These are phyloP conservation scores for Lepiota subincarnata DNA, from an alignment of 768 basidiomycete genomes.

Conservation along the genomic window DNA sequence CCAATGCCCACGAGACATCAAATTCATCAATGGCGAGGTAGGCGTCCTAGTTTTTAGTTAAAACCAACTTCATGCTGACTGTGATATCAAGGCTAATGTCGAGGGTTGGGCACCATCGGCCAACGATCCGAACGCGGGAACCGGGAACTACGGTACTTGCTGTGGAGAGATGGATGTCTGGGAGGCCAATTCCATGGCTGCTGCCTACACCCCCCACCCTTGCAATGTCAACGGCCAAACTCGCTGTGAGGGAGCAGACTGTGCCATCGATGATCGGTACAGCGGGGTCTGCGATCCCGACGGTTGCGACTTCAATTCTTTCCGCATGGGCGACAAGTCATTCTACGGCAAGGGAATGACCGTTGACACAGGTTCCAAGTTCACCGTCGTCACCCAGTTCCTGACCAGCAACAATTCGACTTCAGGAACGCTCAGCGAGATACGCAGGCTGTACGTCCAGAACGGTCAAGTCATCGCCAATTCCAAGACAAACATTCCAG, in stretches of 20 bases:
- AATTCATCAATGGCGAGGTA: conserved; percentile 19
- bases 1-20: conserved; percentile 21
- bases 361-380: conserved; percentile 21
- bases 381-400: conserved; percentile 23
- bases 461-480: conserved; percentile 20
- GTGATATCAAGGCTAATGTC: conserved; percentile 15
- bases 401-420: conserved; percentile 19
- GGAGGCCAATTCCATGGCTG: conserved; percentile 21
- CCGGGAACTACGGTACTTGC: conserved; percentile 18
- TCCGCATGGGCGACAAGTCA: conserved; percentile 18
- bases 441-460: conserved; percentile 20
- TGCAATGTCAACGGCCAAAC: conserved; percentile 15
- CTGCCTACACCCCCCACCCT: conserved; percentile 21
- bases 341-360: conserved; percentile 20
- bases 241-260: conserved; percentile 17
- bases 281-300: conserved; percentile 18
- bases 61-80: not conserved
- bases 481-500: conserved; percentile 15
- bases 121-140: conserved; percentile 18
- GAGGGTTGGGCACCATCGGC: conserved; percentile 16
- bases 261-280: conserved; percentile 14
- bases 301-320: conserved; percentile 22
- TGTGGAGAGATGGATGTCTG: conserved; percentile 24
- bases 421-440: conserved; percentile 18
- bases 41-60: not conserved